These are phyloP conservation scores for Emergomyces africanus DNA, from an alignment of 2,329 filamentous ascomycete species.

Conservation along the genomic window DNA sequence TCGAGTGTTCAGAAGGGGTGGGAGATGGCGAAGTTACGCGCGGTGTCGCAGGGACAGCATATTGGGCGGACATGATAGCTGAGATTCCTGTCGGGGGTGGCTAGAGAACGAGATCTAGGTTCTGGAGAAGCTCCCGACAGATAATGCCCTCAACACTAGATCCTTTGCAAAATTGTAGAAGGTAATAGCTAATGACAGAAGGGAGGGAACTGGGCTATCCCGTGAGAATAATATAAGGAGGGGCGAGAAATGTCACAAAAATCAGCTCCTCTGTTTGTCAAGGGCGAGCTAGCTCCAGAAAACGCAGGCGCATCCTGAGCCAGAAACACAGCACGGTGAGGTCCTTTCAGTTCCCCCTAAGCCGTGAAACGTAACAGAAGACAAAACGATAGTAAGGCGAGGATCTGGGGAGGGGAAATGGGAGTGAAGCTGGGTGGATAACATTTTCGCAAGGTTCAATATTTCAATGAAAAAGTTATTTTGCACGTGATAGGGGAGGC, in stretches of 20 bases:
- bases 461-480: background rate
- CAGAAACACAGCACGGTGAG: background rate
- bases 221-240: background rate
- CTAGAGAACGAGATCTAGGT: background rate
- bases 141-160: background rate
- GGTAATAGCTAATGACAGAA: background rate
- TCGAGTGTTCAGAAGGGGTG: constrained; percentile 42
- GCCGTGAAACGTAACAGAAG: background rate
- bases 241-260: background rate
- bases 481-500: background rate
- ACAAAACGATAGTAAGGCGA: background rate
- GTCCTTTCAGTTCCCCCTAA: background rate
- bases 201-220: background rate
- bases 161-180: background rate
- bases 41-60: constrained; percentile 61
- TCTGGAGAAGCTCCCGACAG: background rate
- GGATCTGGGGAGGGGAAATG: too few species aligned
- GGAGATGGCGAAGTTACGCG: constrained; percentile 85
- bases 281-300: background rate
- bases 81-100: constrained; percentile 14
- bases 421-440: background rate
- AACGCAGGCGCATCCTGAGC: constrained; percentile 1
- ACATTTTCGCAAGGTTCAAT: background rate
- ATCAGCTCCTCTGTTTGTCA: background rate
- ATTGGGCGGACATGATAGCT: constrained; percentile 34